These are phyloP conservation scores for Colletotrichum nymphaeae DNA, from an alignment of 2,329 filamentous ascomycete genomes.

Conservation along the genomic window DNA sequence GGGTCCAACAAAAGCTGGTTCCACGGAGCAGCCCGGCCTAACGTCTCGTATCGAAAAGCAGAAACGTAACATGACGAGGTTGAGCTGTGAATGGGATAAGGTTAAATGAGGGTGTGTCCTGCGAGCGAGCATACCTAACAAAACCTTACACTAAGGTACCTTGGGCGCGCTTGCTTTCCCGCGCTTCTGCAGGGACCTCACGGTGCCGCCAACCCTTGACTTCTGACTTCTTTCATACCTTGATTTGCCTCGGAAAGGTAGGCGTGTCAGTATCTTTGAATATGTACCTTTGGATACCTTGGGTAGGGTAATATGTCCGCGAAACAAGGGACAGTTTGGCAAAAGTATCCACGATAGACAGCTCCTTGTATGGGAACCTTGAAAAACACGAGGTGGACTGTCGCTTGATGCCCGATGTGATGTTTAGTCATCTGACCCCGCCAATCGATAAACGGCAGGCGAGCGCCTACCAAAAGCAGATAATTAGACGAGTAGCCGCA, in stretches of 20 bases:
- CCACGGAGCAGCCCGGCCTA: background rate
- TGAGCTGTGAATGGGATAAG: background rate
- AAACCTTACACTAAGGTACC: background rate
- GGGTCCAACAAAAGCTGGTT: background rate
- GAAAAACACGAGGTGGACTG: background rate
- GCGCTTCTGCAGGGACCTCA: conserved; percentile 4
- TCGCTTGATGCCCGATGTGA: background rate
- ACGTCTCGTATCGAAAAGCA: background rate
- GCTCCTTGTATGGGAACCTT: background rate
- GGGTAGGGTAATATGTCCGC: too few relatives aligned
- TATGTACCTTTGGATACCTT: too few relatives aligned
- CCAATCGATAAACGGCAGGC: conserved; percentile 2
- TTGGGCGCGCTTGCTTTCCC: background rate
- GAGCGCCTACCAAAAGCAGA: conserved; percentile 28
- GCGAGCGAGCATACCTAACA: background rate
- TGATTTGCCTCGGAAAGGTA: too few relatives aligned
- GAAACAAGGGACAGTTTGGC: too few relatives aligned
- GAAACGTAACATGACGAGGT: background rate
- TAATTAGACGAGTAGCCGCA: conserved; percentile 34
- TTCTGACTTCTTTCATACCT: background rate
- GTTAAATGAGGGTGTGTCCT: background rate
- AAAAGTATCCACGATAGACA: background rate
- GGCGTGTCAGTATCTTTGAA: too few relatives aligned
- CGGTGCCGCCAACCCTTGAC: background rate
- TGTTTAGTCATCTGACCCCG: conserved; percentile 14